Base-by-base conservation (phyloP, 169 alveolate genomes). In the Plasmodium knowlesi region DNA sequence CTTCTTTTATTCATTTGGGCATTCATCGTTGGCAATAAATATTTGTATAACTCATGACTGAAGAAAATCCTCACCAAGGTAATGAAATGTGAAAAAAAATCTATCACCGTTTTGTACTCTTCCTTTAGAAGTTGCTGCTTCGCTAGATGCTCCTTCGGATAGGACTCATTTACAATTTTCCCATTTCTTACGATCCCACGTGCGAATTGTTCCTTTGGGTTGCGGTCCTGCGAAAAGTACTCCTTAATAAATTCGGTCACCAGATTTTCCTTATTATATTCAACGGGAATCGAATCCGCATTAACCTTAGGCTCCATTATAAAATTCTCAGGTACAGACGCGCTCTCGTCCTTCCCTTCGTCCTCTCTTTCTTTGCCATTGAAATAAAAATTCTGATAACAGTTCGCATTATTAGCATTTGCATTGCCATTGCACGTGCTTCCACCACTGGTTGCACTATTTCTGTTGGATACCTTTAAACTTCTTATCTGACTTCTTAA, bases 31-130 rank as follows among this genome's bases (percentile, higher is more conserved):
- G 85, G 54, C 5, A 86, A 30, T 25, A 74, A n/a, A 70, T 70
- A 50, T 41, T 57, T 86, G 80, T 86, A 86, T 32, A 78, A 37
- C 22, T 83, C 82, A n/a, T 86, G 93, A 16, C 67, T 32, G 80
- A 74, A 86, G 30, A 22, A 86, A 70, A 86, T 86, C 70, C 71
- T 86, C 28, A 86, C 30, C n/a, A 86, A 70, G 4, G 61, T 86
- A 72, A 86, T 86, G 43, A 76, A 73, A 86, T 86, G 74, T 12
- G 43, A 16, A 76, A 86, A 86, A 54, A 86, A 86, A 25, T 74
- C 79, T 22, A 76, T 85, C 22, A 85, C 73, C 41, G 61, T 76
- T n/a, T 37, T n/a, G 10, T 78, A 22, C 0, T 86, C 86, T 54
- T 86, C 85, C 43, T 54, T 82, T 82, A 82, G 71, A 34, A 82